Conservation (phyloP, 371 early-diverging fungal genomes). For the Rhizopus sp. region DNA sequence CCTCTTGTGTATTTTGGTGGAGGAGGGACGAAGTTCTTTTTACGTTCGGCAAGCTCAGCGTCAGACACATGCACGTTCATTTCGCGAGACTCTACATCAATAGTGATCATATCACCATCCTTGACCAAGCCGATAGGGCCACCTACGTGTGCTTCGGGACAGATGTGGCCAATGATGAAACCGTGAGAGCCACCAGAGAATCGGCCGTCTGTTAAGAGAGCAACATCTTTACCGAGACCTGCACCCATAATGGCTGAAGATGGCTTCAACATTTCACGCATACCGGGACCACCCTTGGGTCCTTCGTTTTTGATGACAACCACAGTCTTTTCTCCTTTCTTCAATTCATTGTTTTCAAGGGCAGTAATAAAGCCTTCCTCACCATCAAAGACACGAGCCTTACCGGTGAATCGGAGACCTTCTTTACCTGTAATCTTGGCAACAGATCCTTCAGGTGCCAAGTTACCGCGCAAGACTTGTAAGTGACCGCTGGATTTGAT, state of each 20-base stretch:
- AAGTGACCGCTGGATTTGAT: constrained; percentile 94
- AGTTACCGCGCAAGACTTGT: constrained; percentile 89
- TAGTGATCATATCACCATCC: constrained; percentile 83
- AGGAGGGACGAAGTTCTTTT: constrained; percentile 73
- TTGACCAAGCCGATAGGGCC: constrained; percentile 91
- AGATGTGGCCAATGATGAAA: constrained; percentile 96
- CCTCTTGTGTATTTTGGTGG: constrained; percentile 84
- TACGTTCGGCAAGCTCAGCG: constrained; percentile 70
- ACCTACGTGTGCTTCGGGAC: constrained; percentile 96
- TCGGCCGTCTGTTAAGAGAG: constrained; percentile 93
- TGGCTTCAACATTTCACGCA: constrained; percentile 96
- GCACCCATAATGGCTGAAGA: constrained; percentile 97
- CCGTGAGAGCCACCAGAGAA: constrained; percentile 97
- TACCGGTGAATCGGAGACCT: constrained; percentile 84
- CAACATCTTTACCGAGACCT: constrained; percentile 94
- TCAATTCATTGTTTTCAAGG: constrained; percentile 69
- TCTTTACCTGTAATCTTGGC: constrained; percentile 99
- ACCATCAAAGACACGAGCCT: constrained; percentile 87
- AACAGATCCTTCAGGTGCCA: constrained; percentile 96
- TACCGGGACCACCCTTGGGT: constrained; percentile 89
- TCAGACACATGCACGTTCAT: constrained; percentile 75
- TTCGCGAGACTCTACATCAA: constrained; percentile 78
- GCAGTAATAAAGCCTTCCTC: constrained; percentile 90
- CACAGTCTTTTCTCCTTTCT: constrained; percentile 78
- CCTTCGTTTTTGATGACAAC: constrained; percentile 85